phyloP scores from a whole-genome alignment of 805 yeast genomes.

The Lachancea meyersii region DNA sequence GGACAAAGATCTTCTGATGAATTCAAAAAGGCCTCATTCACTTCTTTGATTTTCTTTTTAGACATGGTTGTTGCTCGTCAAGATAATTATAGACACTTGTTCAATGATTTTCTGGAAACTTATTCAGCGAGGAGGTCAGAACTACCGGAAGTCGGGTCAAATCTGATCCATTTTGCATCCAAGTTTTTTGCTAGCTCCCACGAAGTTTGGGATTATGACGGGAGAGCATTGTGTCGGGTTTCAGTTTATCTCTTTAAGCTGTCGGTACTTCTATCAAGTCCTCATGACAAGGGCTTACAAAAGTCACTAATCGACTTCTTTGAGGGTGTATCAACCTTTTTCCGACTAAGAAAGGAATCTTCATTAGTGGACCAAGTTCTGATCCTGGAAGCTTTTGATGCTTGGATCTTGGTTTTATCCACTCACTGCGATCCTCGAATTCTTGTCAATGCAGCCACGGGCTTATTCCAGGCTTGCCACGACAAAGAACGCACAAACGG shows the following conservation, averaged over 20 bases:
- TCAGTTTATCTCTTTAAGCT: slow-evolving; percentile 46
- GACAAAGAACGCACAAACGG: slow-evolving; percentile 16
- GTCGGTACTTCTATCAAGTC: slow-evolving; percentile 28
- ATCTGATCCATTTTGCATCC: slow-evolving; percentile 42
- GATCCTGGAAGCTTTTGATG: slow-evolving; percentile 53
- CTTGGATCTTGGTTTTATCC: slow-evolving; percentile 42
- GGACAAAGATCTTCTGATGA: slow-evolving; percentile 14
- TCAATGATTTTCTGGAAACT: slow-evolving; percentile 41
- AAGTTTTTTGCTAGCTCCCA: slow-evolving; percentile 44
- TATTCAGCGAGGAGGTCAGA: slow-evolving; percentile 16
- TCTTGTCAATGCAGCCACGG: slow-evolving; percentile 16
- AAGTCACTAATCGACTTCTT: slow-evolving; percentile 29
- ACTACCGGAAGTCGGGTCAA: slow-evolving; percentile 48
- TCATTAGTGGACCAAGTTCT: slow-evolving; percentile 58
- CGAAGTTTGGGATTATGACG: slow-evolving; percentile 53
- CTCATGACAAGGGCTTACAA: slow-evolving; percentile 22
- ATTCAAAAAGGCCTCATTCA: slow-evolving; percentile 40
- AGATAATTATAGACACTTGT: slow-evolving; percentile 53
- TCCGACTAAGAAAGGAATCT: slow-evolving; percentile 41
- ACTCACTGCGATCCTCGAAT: slow-evolving; percentile 13
- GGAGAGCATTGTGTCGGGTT: slow-evolving; percentile 59
- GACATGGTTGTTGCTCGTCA: slow-evolving; percentile 62
- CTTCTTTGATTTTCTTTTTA: slow-evolving; percentile 52
- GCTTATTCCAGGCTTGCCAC: slow-evolving; percentile 20
- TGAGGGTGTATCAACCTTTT: slow-evolving; percentile 37